Percentiles rank a stretch among this genome's conserved stretches.
Conservation (phyloP, 2,329 filamentous ascomycete genomes). For the Fusarium sp. region DNA sequence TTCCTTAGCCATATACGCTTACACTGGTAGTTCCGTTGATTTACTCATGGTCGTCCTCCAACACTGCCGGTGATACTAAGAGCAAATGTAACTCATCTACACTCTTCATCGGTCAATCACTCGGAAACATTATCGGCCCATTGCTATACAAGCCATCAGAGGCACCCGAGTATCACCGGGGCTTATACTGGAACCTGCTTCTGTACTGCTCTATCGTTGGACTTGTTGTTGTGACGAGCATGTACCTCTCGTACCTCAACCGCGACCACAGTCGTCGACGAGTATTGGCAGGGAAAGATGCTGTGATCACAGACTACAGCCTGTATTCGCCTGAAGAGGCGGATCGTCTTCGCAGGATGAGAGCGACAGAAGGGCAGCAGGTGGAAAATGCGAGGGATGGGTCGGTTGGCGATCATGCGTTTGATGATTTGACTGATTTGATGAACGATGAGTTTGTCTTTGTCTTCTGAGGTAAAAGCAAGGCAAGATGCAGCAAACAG, state of each 20-base stretch:
- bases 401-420: constrained; percentile 19
- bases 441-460: constrained; percentile 42
- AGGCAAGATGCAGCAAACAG: no score
- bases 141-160: constrained; percentile 49
- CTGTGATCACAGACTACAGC: constrained; percentile 63
- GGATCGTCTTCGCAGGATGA: constrained; percentile 57
- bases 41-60: constrained; percentile 68
- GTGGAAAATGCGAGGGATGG: constrained; percentile 9
- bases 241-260: constrained; percentile 61
- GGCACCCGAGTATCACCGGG: constrained; percentile 55
- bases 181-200: constrained; percentile 67
- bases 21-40: constrained; percentile 61
- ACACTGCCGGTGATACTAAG: constrained; percentile 75
- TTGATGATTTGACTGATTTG: constrained; percentile 40
- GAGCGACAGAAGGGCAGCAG: constrained; percentile 7
- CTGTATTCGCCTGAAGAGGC: constrained; percentile 21
- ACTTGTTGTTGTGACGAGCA: constrained; percentile 45
- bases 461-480: constrained; percentile 22
- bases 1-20: rapidly evolving
- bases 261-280: constrained; percentile 64
- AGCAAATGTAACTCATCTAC: constrained; percentile 72
- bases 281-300: constrained; percentile 67
- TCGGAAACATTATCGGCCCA: constrained; percentile 72
- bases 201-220: constrained; percentile 69
- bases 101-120: constrained; percentile 71